These are phyloP conservation scores for Arthrocladium fulminans DNA, from an alignment of 2,329 filamentous ascomycete genomes.

Conservation along the genomic window DNA sequence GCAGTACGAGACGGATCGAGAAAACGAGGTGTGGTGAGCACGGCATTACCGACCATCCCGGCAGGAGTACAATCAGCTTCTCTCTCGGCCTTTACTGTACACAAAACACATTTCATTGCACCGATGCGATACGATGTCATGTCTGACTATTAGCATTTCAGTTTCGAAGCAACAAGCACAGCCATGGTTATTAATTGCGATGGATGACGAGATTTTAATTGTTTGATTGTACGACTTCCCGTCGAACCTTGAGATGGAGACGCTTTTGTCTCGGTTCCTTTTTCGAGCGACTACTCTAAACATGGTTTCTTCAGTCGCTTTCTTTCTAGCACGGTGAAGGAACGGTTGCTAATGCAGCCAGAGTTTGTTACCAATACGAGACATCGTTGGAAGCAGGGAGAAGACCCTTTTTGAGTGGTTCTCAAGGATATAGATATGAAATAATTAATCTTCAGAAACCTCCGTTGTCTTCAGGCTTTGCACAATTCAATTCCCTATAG, in stretches of 20 bases:
- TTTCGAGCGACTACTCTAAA: background rate
- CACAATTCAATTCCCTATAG: no score
- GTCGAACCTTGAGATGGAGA: background rate
- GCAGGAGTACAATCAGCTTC: background rate
- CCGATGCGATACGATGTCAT: conserved; percentile 4
- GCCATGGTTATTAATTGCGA: background rate
- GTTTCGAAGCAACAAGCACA: conserved; percentile 1
- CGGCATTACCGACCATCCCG: background rate
- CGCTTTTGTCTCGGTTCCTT: conserved; percentile 1
- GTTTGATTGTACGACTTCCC: conserved; percentile 2
- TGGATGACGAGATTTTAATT: background rate
- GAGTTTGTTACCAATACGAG: background rate
- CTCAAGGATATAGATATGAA: background rate
- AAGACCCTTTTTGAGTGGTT: background rate
- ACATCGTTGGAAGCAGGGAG: background rate
- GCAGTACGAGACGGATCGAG: conserved; percentile 34
- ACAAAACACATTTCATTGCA: background rate
- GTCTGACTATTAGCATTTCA: conserved; percentile 2
- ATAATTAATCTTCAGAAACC: background rate
- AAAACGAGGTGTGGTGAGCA: conserved; percentile 42
- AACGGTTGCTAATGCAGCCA: background rate
- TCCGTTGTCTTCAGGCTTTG: no score
- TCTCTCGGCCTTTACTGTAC: no score
- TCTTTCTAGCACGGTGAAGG: background rate
- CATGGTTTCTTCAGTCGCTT: background rate